Evolutionary conservation across 2,329 filamentous ascomycete genomes (phyloP).

Genomic region (Monilinia vaccinii-corymbosi): DNA sequence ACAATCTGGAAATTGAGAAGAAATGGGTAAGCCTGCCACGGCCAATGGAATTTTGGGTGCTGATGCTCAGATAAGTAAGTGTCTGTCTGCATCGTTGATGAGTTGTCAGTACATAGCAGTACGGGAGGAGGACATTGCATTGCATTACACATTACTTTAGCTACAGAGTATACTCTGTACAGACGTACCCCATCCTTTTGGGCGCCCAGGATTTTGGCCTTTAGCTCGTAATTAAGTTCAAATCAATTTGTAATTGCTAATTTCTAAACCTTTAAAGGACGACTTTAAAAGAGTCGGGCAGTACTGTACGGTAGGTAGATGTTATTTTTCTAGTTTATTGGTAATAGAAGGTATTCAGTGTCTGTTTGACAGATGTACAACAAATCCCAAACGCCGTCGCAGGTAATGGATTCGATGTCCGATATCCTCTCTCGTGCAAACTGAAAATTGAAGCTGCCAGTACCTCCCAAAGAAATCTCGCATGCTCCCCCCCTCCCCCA

Average conservation of each 20-base stretch:
- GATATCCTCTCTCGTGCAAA: slow-evolving; percentile 16
- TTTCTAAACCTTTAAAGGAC: no score
- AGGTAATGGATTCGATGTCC: slow-evolving; percentile 10
- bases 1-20: no score
- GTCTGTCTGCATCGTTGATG: slow-evolving; percentile 11
- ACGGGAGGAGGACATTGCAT: not conserved
- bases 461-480: slow-evolving; percentile 23
- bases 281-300: no score
- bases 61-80: not conserved
- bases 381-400: slow-evolving; percentile 25
- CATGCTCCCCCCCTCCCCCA: slow-evolving; percentile 16
- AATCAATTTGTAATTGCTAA: no score
- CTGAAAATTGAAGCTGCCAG: slow-evolving; percentile 17
- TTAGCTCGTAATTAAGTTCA: no score
- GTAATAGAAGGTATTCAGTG: slow-evolving; percentile 15
- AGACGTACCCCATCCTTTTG: slow-evolving; percentile 2
- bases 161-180: not conserved
- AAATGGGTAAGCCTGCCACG: no score
- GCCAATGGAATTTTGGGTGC: not conserved
- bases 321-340: slow-evolving; percentile 8
- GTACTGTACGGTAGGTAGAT: slow-evolving; percentile 9
- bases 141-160: not conserved
- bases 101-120: slow-evolving; percentile 2
- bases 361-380: slow-evolving; percentile 18
- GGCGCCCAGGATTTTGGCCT: no score